Evolutionary conservation across 495 filamentous ascomycete species (phyloP).

Genomic region (Penicillium bovifimosum): DNA sequence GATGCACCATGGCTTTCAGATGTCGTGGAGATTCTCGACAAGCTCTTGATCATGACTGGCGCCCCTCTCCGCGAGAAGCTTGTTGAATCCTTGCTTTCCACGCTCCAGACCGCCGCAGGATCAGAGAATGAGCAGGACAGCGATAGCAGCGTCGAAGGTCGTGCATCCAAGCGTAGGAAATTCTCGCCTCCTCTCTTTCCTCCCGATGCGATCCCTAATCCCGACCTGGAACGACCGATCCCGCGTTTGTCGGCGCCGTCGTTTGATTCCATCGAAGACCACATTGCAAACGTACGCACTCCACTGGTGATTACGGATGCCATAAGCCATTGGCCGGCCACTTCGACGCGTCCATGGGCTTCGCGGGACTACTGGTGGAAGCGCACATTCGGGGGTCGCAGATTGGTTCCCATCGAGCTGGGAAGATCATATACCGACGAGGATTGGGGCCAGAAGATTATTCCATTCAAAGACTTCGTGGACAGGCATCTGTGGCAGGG

Average conservation of each 20-base stretch:
- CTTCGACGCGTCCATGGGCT: constrained; percentile 63
- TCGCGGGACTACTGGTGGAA: constrained; percentile 67
- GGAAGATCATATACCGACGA: constrained; percentile 83
- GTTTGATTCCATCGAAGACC: constrained; percentile 58
- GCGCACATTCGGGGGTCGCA: constrained; percentile 67
- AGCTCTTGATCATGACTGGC: constrained; percentile 76
- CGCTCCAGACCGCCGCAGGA: constrained; percentile 25
- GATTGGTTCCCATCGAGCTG: constrained; percentile 85
- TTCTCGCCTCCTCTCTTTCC: constrained; percentile 36
- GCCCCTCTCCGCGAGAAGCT: constrained; percentile 58
- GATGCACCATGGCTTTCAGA: constrained; percentile 29
- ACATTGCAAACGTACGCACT: constrained; percentile 47
- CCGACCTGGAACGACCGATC: constrained; percentile 33
- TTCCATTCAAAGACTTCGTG: constrained; percentile 71
- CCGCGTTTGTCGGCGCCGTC: constrained; percentile 36
- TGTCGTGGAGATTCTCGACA: constrained; percentile 66
- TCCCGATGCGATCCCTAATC: constrained; percentile 29
- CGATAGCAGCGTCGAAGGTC: not conserved
- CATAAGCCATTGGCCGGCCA: constrained; percentile 71
- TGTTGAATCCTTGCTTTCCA: constrained; percentile 44
- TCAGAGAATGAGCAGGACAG: not conserved
- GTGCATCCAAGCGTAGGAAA: constrained; percentile 29
- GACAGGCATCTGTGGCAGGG: constrained; percentile 47
- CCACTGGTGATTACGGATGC: constrained; percentile 68
- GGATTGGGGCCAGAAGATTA: constrained; percentile 79